Conservation (phyloP, 1,284 basidiomycete species). For the Ganoderma leucocontextum region DNA sequence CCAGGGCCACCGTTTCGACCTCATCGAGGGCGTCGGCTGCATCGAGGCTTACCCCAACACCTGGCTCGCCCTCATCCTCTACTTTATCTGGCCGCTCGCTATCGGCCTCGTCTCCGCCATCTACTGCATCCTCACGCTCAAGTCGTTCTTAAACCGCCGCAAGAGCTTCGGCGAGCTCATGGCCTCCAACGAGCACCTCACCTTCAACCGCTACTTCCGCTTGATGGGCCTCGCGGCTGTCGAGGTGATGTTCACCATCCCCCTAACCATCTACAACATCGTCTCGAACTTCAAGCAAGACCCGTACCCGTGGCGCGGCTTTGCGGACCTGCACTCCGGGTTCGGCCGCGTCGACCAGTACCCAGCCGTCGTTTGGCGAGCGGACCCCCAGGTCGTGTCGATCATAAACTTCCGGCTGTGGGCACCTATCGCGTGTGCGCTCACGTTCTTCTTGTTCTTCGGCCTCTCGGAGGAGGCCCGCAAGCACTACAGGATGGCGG, state of each 20-base stretch:
- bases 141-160: constrained; percentile 39
- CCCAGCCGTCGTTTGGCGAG: constrained; percentile 37
- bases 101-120: constrained; percentile 39
- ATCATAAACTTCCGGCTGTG: constrained; percentile 40
- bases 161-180: constrained; percentile 39
- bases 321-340: constrained; percentile 47
- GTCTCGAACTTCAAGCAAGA: constrained; percentile 27
- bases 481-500: constrained; percentile 41
- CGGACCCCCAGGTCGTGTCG: background rate
- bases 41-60: constrained; percentile 51
- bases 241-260: constrained; percentile 49
- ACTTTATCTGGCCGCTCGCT: constrained; percentile 28
- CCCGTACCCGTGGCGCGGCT: constrained; percentile 44
- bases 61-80: constrained; percentile 41
- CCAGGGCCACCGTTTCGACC: constrained; percentile 56
- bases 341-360: constrained; percentile 43
- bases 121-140: constrained; percentile 39
- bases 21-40: constrained; percentile 56
- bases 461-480: constrained; percentile 51
- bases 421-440: constrained; percentile 42
- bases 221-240: constrained; percentile 56
- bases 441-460: constrained; percentile 53
- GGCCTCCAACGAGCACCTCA: constrained; percentile 39
- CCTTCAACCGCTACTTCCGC: constrained; percentile 58
- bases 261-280: constrained; percentile 43